phyloP scores from a whole-genome alignment of 345 rosid species.

The Brassica napus region DNA sequence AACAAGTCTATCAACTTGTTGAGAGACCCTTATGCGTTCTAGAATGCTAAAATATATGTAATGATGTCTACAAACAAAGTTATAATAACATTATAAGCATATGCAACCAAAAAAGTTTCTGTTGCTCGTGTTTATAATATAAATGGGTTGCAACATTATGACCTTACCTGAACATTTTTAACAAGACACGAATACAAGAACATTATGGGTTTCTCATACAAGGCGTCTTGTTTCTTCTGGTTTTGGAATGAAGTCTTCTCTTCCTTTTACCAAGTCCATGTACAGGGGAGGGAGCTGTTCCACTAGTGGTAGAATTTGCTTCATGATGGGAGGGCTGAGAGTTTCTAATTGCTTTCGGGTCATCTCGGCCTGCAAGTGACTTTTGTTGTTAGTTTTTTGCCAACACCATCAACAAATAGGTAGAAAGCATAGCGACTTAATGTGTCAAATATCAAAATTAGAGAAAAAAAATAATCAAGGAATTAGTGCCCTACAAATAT shows the following conservation, averaged over 20 bases:
- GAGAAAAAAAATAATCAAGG: background rate
- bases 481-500: too few species aligned
- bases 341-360: conserved; percentile 87
- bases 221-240: conserved; percentile 97
- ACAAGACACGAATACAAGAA: background rate
- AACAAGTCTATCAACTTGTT: background rate
- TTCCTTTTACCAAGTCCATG: conserved; percentile 90
- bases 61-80: conserved; percentile 9
- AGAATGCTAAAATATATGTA: conserved; percentile 13
- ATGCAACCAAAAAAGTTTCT: too few species aligned
- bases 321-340: conserved; percentile 91
- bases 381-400: conserved; percentile 5
- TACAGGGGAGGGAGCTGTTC: conserved; percentile 97
- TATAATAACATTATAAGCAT: conserved; percentile 6
- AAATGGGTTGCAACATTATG: too few species aligned
- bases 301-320: conserved; percentile 90
- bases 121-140: too few species aligned
- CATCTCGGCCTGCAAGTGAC: conserved; percentile 81
- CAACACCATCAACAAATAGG: background rate
- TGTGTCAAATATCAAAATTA: conserved; percentile 14
- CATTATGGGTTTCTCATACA: conserved; percentile 53
- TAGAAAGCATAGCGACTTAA: background rate
- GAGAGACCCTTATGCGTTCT: background rate
- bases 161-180: too few species aligned
- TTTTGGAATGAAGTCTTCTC: conserved; percentile 91